These are phyloP conservation scores for Quercus bicolor DNA, from an alignment of 306 rosid species.

Conservation along the genomic window DNA sequence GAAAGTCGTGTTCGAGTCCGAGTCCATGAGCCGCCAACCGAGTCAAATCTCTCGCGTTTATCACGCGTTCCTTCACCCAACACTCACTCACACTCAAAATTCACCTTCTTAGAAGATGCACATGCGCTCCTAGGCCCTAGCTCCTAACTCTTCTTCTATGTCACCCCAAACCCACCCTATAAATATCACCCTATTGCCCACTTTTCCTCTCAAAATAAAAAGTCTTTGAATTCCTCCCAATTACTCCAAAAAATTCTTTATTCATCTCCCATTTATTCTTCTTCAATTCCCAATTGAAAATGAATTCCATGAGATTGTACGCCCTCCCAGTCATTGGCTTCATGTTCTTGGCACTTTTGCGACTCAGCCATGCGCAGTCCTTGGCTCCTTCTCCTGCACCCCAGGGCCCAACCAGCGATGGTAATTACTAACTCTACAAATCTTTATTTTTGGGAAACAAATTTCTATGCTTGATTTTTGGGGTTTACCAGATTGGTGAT, in stretches of 20 bases:
- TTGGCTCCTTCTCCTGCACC: conserved; percentile 43
- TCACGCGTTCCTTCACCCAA: conserved; percentile 18
- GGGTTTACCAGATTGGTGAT: neutral
- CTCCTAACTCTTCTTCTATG: neutral
- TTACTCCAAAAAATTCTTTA: too few species aligned
- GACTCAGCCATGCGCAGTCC: conserved; percentile 36
- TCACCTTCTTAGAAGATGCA: conserved; percentile 30
- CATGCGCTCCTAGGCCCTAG: neutral
- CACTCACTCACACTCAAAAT: neutral
- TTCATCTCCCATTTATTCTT: neutral
- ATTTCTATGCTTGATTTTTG: neutral
- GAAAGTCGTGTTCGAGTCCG: neutral
- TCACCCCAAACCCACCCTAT: neutral
- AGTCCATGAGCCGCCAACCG: conserved; percentile 35
- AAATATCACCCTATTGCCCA: conserved; percentile 10
- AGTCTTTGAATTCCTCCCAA: neutral
- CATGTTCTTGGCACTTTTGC: conserved; percentile 36
- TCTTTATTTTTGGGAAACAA: neutral
- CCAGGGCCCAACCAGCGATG: conserved; percentile 41
- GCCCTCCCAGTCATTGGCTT: conserved; percentile 38
- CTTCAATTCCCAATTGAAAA: neutral
- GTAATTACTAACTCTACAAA: conserved; percentile 21
- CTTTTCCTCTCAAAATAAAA: neutral
- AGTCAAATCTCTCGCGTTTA: conserved; percentile 10
- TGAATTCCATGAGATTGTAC: conserved; percentile 21